phyloP scores from a whole-genome alignment of 139 green algal species.

The Auxenochlorella protothecoides region DNA sequence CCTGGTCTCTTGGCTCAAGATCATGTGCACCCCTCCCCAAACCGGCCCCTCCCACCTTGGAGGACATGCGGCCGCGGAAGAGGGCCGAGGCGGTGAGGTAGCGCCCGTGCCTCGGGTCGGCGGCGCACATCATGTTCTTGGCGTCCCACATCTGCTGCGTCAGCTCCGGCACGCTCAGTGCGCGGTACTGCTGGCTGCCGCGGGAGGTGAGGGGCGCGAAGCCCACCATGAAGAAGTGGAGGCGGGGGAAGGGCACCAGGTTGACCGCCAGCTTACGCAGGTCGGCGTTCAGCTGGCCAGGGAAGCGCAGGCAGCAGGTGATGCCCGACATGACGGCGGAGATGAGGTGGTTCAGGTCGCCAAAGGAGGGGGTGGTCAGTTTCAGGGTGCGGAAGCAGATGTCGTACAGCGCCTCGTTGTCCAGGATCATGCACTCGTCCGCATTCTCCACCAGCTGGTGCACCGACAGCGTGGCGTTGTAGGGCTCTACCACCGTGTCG shows the following conservation, averaged over 20 bases:
- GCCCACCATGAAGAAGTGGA: slow-evolving; percentile 99
- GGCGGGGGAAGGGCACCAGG: slow-evolving; percentile 96
- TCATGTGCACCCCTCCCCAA: too few relatives aligned
- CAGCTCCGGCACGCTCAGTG: slow-evolving; percentile 81
- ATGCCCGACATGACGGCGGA: slow-evolving; percentile 97
- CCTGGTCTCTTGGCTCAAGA: too few relatives aligned
- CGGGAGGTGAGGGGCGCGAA: slow-evolving; percentile 93
- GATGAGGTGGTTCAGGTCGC: slow-evolving; percentile 98
- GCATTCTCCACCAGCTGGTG: slow-evolving; percentile 99
- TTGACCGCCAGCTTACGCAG: slow-evolving; percentile 98
- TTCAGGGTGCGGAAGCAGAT: slow-evolving; percentile 99
- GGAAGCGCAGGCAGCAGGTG: slow-evolving; percentile 99
- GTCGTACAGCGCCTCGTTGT: slow-evolving; percentile 98
- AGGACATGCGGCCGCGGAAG: slow-evolving; percentile 77
- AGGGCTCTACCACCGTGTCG: slow-evolving; percentile 99
- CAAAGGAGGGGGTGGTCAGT: slow-evolving; percentile 95
- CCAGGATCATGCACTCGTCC: slow-evolving; percentile 98
- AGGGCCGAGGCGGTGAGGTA: slow-evolving; percentile 86
- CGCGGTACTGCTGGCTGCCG: slow-evolving; percentile 93
- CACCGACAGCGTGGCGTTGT: slow-evolving; percentile 99
- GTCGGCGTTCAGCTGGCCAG: slow-evolving; percentile 97
- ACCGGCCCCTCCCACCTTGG: slow-evolving; percentile 41
- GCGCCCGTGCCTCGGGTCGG: slow-evolving; percentile 87
- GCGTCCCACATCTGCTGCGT: slow-evolving; percentile 96
- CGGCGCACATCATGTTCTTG: slow-evolving; percentile 99